A percentile compares a stretch with the other conserved stretches of the same genome.
Conservation (phyloP, 495 filamentous ascomycete species). For the Collariella sp. region DNA sequence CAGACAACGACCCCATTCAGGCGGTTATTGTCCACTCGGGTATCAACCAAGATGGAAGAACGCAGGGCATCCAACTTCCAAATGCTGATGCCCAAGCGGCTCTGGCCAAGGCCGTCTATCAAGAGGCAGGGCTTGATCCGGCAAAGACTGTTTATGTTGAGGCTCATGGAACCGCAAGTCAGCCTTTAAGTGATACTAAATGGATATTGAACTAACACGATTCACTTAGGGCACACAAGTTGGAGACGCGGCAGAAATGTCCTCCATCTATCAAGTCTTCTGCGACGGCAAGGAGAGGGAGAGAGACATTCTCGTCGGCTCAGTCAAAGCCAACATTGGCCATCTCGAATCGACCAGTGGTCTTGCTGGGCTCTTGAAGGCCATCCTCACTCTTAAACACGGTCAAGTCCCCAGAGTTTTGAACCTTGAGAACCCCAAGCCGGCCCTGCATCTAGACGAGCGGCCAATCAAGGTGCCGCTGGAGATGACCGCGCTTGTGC, state of each 20-base stretch:
- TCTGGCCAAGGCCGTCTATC: neutral
- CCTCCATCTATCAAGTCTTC: slow-evolving; percentile 23
- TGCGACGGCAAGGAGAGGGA: neutral
- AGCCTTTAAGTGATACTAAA: too few species aligned
- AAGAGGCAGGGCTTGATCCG: neutral
- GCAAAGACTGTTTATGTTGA: slow-evolving; percentile 23
- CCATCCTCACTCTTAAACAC: slow-evolving; percentile 43
- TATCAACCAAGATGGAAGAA: slow-evolving; percentile 54
- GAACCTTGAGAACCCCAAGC: slow-evolving; percentile 35
- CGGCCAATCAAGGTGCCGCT: slow-evolving; percentile 30
- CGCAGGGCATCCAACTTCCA: slow-evolving; percentile 52
- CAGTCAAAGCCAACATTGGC: slow-evolving; percentile 48
- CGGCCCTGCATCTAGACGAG: slow-evolving; percentile 24
- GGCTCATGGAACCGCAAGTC: slow-evolving; percentile 37
- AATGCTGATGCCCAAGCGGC: slow-evolving; percentile 17
- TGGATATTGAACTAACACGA: too few species aligned
- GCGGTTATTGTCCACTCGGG: slow-evolving; percentile 52
- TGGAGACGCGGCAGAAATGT: slow-evolving; percentile 41
- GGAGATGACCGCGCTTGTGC: neutral
- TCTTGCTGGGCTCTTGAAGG: slow-evolving; percentile 48
- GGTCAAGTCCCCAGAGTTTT: slow-evolving; percentile 34
- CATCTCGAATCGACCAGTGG: slow-evolving; percentile 47
- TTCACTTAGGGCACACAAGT: slow-evolving; percentile 32
- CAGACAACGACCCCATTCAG: slow-evolving; percentile 50
- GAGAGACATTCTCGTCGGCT: neutral